Evolutionary conservation across 495 filamentous ascomycete species (phyloP).

Genomic region (Penicillium mononematosum): DNA sequence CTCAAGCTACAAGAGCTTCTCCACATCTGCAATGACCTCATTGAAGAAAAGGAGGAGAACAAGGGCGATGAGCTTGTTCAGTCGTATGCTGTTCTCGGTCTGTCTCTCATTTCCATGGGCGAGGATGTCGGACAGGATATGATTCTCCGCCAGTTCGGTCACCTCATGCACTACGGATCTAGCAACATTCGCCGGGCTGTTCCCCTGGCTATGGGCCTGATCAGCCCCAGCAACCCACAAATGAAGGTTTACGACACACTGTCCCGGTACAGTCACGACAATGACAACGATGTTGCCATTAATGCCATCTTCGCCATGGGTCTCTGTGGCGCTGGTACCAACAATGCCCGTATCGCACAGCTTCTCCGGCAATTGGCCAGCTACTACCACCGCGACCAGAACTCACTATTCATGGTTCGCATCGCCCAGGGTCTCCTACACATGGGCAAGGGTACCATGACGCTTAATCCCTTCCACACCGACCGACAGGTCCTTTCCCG

Average conservation of each 20-base stretch:
- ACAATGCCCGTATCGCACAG: constrained; percentile 95
- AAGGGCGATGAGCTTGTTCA: constrained; percentile 92
- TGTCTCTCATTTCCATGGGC: constrained; percentile 94
- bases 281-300: constrained; percentile 96
- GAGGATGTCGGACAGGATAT: constrained; percentile 99
- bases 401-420: constrained; percentile 97
- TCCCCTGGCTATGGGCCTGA: constrained; percentile 93
- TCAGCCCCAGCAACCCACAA: constrained; percentile 96
- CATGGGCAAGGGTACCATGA: constrained; percentile 98
- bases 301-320: constrained; percentile 99
- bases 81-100: constrained; percentile 90
- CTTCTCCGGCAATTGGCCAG: constrained; percentile 90
- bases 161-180: constrained; percentile 99
- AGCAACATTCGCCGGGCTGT: constrained; percentile 95
- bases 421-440: constrained; percentile 97
- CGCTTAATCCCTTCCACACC: constrained; percentile 95
- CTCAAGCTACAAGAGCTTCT: constrained; percentile 94
- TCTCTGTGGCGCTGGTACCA: constrained; percentile 92
- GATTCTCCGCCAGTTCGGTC: constrained; percentile 94
- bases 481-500: constrained; percentile 92
- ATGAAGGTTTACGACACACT: constrained; percentile 99
- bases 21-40: constrained; percentile 95
- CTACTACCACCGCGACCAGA: constrained; percentile 96
- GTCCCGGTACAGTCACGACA: constrained; percentile 98
- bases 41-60: constrained; percentile 89